phyloP scores from a whole-genome alignment of 202 grass and related monocot genomes.

The Zizania palustris region DNA sequence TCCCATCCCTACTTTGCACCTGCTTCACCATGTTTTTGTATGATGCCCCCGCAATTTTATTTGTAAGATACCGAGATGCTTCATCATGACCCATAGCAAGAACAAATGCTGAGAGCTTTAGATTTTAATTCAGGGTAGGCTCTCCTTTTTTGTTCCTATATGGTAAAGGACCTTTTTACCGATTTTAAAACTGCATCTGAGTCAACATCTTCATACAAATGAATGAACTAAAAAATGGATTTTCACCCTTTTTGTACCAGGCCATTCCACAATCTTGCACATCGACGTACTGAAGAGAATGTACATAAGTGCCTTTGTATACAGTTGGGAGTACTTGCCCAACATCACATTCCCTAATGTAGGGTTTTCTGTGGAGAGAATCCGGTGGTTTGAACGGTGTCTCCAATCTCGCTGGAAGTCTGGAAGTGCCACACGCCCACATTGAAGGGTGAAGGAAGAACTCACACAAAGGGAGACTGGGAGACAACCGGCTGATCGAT shows the following conservation, averaged over 20 bases:
- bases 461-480: not conserved
- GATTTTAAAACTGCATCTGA: not conserved
- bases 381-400: not conserved
- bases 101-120: not conserved
- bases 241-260: constrained; percentile 33
- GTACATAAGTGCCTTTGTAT: constrained; percentile 28
- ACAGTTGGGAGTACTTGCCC: not conserved
- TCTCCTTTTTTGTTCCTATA: not conserved
- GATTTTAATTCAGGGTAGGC: not conserved
- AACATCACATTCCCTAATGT: not conserved
- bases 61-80: not conserved
- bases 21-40: constrained; percentile 15
- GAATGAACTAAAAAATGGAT: not conserved
- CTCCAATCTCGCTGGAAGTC: constrained; percentile 28
- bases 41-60: constrained; percentile 20
- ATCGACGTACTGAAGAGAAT: constrained; percentile 22
- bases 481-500: constrained; percentile 10
- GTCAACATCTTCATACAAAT: constrained; percentile 2
- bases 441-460: not conserved
- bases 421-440: not conserved
- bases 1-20: not conserved
- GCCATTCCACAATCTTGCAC: constrained; percentile 29
- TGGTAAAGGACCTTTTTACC: not conserved
- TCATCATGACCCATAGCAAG: not conserved
- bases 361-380: not conserved